Conservation (phyloP, 495 filamentous ascomycete genomes). For the Hypoxylon subgilvum region DNA sequence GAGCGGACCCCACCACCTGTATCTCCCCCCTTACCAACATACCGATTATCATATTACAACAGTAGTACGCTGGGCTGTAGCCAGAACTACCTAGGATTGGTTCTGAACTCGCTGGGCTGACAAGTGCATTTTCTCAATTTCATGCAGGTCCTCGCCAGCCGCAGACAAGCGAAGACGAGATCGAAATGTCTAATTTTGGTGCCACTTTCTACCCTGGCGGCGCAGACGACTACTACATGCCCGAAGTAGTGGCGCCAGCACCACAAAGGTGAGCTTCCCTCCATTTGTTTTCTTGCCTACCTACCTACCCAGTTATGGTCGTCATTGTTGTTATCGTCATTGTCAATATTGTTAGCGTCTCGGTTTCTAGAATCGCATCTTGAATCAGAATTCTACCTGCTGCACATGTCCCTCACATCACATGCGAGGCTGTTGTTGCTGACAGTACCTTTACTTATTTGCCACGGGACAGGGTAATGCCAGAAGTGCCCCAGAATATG, state of each 20-base stretch:
- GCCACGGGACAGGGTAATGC: slow-evolving; percentile 56
- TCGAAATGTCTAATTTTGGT: slow-evolving; percentile 63
- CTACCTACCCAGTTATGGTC: too few relatives aligned
- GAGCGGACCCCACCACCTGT: slow-evolving; percentile 1
- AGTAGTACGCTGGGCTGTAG: slow-evolving; percentile 22
- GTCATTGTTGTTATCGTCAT: slow-evolving; percentile 21
- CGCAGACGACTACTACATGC: slow-evolving; percentile 85
- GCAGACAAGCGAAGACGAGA: slow-evolving; percentile 47
- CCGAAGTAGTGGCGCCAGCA: slow-evolving; percentile 67
- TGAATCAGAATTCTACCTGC: neutral
- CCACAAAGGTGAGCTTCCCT: slow-evolving; percentile 79
- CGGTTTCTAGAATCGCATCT: neutral
- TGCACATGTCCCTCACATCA: neutral
- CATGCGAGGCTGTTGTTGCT: slow-evolving; percentile 2
- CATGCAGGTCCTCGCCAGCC: slow-evolving; percentile 50
- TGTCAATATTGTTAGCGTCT: neutral
- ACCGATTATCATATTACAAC: slow-evolving; percentile 9
- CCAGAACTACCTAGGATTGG: slow-evolving; percentile 16
- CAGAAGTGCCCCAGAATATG: slow-evolving; percentile 74
- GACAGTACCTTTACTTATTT: slow-evolving; percentile 2
- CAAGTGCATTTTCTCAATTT: slow-evolving; percentile 42
- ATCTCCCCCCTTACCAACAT: neutral
- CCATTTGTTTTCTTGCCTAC: too few relatives aligned
- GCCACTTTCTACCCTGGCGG: slow-evolving; percentile 92
- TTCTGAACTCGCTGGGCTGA: slow-evolving; percentile 33